Evolutionary conservation across 139 green algal species (phyloP), one percentile per base, ranked within the genome.

Genomic region (Picochlorum costavermella): DNA sequence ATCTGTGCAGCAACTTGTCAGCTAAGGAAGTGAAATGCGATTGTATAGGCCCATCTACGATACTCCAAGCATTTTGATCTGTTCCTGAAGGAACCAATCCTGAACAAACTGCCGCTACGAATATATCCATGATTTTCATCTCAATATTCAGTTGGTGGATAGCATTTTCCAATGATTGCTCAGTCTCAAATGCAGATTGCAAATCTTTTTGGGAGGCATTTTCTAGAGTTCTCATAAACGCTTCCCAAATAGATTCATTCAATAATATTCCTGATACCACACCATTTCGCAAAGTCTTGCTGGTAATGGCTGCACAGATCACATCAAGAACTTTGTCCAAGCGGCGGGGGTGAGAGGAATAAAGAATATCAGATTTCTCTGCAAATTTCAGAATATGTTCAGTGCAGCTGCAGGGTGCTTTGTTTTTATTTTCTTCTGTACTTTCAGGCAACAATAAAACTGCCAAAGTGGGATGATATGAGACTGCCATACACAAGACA

Each of bases 371-470:
- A 23, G 17, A 6, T 28, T 53, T 23, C n/a, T 53, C 46, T 23
- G 46, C 46, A 25, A 53, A 53, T 28, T 23, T 53, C 16, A 53
- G 6, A 28, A 53, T 20, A 5, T 53, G 46, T 9, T 23, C 17
- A 14, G 46, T 53, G 12, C 46, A 53, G 4, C 46, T 53, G 12
- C 46, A 53, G 46, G 46, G n/a, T 25, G 57, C 8, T 26, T 50
- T 44, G 13, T 5, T 26, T 9, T 43, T 6, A 40, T 56, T 58
- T 43, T 83, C 63, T 26, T 88, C 64, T 1, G 28, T 37, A 2
- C 60, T 75, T 12, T 78, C 80, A 58, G 82, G 83, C 25, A 86
- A 55, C 17, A 90, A 58, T 0, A 66, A 50, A 25, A 87, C 79
- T 23, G 84, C 62, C 6, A 90, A 61, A 16, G 72, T 70, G 2